phyloP scores from a whole-genome alignment of 2,329 filamentous ascomycete species.

The Epichloe sylvatica region DNA sequence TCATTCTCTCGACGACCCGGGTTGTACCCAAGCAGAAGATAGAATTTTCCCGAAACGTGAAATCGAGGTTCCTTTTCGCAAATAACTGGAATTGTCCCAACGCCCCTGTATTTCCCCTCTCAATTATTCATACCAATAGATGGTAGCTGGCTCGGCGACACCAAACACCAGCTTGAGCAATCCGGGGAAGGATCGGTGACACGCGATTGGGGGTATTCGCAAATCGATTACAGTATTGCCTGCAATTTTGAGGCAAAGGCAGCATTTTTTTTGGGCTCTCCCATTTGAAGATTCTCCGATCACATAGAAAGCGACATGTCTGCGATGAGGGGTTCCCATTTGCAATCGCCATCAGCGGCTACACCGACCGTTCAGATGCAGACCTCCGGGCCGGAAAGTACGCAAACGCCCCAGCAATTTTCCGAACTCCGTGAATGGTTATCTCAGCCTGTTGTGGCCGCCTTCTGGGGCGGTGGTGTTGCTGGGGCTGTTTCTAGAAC shows the following conservation, averaged over 20 bases:
- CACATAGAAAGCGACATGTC: constrained; percentile 15
- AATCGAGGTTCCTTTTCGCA: not conserved
- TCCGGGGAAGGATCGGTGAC: constrained; percentile 8
- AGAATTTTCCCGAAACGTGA: not conserved
- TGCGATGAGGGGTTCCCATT: constrained; percentile 14
- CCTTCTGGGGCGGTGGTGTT: constrained; percentile 86
- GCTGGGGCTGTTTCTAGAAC: constrained; percentile 96
- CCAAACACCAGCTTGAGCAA: constrained; percentile 8
- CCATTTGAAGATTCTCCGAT: not conserved
- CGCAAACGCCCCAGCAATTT: constrained; percentile 9
- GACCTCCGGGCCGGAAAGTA: constrained; percentile 16
- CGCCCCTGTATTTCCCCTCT: not conserved
- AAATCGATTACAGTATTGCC: not conserved
- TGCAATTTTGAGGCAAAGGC: not conserved
- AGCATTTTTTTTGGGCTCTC: not conserved
- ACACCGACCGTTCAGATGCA: constrained; percentile 7
- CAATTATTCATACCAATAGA: constrained; percentile 5
- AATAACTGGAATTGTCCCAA: not conserved
- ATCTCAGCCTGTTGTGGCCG: constrained; percentile 74
- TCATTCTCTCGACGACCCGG: not conserved
- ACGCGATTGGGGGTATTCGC: constrained; percentile 8
- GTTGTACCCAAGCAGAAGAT: not conserved
- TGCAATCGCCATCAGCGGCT: constrained; percentile 5
- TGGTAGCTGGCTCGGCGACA: constrained; percentile 8
- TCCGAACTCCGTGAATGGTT: constrained; percentile 36